phyloP scores from a whole-genome alignment of 2,329 filamentous ascomycete genomes.

The Colletotrichum nymphaeae region DNA sequence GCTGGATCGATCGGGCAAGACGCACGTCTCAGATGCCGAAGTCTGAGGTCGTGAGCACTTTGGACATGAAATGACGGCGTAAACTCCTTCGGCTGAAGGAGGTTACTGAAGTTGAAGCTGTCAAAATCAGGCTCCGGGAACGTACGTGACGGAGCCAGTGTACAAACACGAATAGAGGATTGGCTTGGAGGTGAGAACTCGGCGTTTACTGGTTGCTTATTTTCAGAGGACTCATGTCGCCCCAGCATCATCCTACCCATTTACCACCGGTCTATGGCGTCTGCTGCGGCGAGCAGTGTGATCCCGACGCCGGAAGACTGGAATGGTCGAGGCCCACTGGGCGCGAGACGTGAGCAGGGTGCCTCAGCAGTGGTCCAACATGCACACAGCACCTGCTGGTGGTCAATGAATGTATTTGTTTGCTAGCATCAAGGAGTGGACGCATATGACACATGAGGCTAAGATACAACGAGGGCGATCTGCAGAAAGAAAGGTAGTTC shows the following conservation, averaged over 20 bases:
- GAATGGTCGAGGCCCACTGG: too few species aligned
- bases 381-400: background rate
- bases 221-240: background rate
- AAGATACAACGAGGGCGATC: background rate
- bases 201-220: conserved; percentile 4
- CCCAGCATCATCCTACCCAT: background rate
- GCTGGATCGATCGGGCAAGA: background rate
- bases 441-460: background rate
- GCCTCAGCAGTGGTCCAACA: background rate
- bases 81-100: background rate
- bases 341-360: background rate
- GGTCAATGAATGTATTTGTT: background rate
- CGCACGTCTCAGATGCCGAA: background rate
- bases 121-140: background rate
- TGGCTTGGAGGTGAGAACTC: background rate
- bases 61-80: background rate
- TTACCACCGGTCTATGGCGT: background rate
- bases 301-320: background rate
- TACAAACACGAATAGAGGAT: background rate
- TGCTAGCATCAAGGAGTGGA: background rate
- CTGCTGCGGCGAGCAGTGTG: background rate
- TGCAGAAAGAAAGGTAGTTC: background rate
- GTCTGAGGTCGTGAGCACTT: background rate
- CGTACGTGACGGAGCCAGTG: background rate
- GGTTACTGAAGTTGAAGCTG: background rate